Conservation (phyloP, 345 rosid genomes). For the Streptanthus diversifolius region DNA sequence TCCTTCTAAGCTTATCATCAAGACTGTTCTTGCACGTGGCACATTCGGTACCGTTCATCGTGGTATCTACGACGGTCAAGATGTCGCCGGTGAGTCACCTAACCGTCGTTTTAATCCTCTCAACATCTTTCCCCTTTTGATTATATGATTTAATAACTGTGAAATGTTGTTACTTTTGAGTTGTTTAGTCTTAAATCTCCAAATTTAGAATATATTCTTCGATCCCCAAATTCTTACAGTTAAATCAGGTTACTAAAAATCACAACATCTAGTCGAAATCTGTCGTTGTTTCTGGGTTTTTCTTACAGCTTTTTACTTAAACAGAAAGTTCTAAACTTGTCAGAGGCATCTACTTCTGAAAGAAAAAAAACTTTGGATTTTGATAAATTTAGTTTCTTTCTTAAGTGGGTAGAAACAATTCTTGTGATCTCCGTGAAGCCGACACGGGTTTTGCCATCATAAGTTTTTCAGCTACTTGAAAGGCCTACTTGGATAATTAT, state of each 20-base stretch:
- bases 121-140: neutral
- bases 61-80: slow-evolving; percentile 79
- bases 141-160: neutral
- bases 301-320: neutral
- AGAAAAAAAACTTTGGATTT: neutral
- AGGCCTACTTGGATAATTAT: slow-evolving; percentile 38
- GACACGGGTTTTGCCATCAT: slow-evolving; percentile 46
- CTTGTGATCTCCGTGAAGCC: slow-evolving; percentile 55
- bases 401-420: slow-evolving; percentile 32
- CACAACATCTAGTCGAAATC: neutral
- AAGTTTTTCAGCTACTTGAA: slow-evolving; percentile 37
- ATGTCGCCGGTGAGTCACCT: slow-evolving; percentile 80
- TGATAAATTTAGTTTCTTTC: slow-evolving; percentile 13
- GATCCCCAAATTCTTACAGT: slow-evolving; percentile 3
- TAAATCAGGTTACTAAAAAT: neutral
- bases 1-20: slow-evolving; percentile 79
- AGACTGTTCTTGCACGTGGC: slow-evolving; percentile 88
- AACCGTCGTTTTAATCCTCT: neutral
- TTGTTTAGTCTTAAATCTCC: neutral
- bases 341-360: slow-evolving; percentile 1
- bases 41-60: slow-evolving; percentile 98
- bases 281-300: neutral
- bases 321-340: slow-evolving; percentile 1
- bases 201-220: neutral
- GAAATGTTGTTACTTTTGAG: neutral